These are phyloP conservation scores for Starmerella sp. DNA, from an alignment of 805 yeast genomes.

Conservation along the genomic window DNA sequence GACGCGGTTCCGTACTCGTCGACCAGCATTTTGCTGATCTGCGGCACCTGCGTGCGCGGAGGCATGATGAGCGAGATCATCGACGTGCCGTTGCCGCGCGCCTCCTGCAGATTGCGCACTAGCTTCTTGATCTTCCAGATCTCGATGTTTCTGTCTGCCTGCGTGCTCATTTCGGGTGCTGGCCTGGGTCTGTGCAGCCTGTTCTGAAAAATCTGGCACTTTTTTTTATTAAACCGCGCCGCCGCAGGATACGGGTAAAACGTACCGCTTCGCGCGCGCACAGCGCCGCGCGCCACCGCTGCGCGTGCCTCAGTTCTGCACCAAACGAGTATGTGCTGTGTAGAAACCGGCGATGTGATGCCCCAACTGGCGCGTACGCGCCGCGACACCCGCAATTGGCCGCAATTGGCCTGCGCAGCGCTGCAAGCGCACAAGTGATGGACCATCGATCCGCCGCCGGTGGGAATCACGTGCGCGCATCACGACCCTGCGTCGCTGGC, in stretches of 20 bases:
- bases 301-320: background rate
- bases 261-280: background rate
- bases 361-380: too few relatives aligned
- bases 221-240: background rate
- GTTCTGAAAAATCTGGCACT: background rate
- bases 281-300: background rate
- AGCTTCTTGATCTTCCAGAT: constrained; percentile 98
- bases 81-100: constrained; percentile 98
- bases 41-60: constrained; percentile 86
- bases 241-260: background rate
- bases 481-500: too few relatives aligned
- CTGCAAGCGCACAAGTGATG: too few relatives aligned
- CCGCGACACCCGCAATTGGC: too few relatives aligned
- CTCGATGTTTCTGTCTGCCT: constrained; percentile 93
- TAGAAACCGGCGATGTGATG: too few relatives aligned
- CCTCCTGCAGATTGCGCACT: constrained; percentile 73
- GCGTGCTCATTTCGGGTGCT: constrained; percentile 33
- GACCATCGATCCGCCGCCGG: too few relatives aligned
- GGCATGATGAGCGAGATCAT: constrained; percentile 96
- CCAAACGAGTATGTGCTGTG: too few relatives aligned
- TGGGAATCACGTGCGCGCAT: too few relatives aligned
- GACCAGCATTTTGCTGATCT: constrained; percentile 79
- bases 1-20: constrained; percentile 99
- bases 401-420: too few relatives aligned
- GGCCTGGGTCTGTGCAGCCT: background rate